Conservation (phyloP, 371 early-diverging fungal species). For the Gilbertella persicaria region DNA sequence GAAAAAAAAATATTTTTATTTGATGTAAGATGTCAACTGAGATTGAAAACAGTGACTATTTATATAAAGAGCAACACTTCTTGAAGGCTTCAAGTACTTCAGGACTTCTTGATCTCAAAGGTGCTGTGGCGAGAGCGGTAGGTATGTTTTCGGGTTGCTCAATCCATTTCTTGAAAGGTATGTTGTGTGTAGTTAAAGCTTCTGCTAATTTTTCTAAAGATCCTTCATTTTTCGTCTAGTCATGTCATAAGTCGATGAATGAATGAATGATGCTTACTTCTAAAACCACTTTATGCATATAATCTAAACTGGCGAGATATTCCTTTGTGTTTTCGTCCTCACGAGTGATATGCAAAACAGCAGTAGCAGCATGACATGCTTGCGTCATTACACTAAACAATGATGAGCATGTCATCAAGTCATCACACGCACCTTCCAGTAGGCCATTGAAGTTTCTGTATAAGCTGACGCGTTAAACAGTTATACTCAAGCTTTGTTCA, state of each 20-base stretch:
- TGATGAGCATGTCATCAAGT: not conserved
- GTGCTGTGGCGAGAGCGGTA: slow-evolving; percentile 83
- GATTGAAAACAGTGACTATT: slow-evolving; percentile 19
- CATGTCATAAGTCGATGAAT: not conserved
- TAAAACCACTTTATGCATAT: slow-evolving; percentile 82
- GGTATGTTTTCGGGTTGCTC: slow-evolving; percentile 87
- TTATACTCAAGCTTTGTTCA: too few species aligned
- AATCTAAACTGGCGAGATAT: slow-evolving; percentile 64
- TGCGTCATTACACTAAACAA: slow-evolving; percentile 75
- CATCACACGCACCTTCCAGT: slow-evolving; percentile 68
- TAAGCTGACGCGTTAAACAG: not conserved
- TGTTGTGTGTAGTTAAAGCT: slow-evolving; percentile 51
- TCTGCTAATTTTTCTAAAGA: slow-evolving; percentile 63
- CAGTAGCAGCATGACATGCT: slow-evolving; percentile 85
- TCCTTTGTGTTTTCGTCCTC: slow-evolving; percentile 30
- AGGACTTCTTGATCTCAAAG: slow-evolving; percentile 56
- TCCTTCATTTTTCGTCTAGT: slow-evolving; percentile 70
- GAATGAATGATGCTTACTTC: slow-evolving; percentile 8
- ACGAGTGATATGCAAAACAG: slow-evolving; percentile 63
- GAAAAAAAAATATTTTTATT: slow-evolving; percentile 5
- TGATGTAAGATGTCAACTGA: not conserved
- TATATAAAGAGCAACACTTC: slow-evolving; percentile 57
- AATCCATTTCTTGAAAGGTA: slow-evolving; percentile 74
- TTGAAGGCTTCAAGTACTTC: slow-evolving; percentile 65
- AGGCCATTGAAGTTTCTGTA: slow-evolving; percentile 67